A percentile compares a stretch with the other conserved stretches of the same genome.
Evolutionary conservation across 1,284 basidiomycete species (phyloP).

Genomic region (Ustilago esculenta): DNA sequence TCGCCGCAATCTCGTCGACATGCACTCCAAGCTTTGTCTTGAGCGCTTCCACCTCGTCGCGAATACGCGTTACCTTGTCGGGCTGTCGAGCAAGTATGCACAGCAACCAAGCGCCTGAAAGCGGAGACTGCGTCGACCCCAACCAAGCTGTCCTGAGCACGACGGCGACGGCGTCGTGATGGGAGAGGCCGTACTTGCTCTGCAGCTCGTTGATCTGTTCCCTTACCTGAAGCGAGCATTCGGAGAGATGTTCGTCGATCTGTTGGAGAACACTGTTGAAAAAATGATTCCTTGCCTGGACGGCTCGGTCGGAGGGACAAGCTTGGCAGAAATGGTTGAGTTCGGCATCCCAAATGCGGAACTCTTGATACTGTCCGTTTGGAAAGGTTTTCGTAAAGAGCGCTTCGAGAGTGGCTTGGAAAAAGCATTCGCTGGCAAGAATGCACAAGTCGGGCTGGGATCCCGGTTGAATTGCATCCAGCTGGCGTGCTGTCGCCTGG

Average conservation of each 20-base stretch:
- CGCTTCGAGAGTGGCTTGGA: constrained; percentile 22
- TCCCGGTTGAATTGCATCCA: neutral
- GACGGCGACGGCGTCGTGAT: constrained; percentile 10
- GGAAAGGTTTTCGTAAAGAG: constrained; percentile 13
- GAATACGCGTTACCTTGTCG: neutral
- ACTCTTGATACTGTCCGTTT: constrained; percentile 5
- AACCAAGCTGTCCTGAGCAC: constrained; percentile 17
- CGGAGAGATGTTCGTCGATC: constrained; percentile 3
- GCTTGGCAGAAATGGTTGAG: constrained; percentile 7
- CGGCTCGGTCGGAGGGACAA: neutral
- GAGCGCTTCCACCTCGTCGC: neutral
- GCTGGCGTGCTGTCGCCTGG: neutral
- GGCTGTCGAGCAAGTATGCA: constrained; percentile 13
- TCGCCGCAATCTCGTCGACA: neutral
- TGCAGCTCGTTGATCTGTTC: constrained; percentile 8
- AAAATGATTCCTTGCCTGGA: constrained; percentile 5
- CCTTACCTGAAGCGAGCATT: constrained; percentile 17
- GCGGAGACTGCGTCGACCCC: constrained; percentile 12
- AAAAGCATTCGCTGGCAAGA: neutral
- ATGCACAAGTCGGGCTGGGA: neutral
- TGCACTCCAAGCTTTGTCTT: neutral
- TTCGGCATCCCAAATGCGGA: constrained; percentile 12
- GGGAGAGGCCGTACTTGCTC: neutral
- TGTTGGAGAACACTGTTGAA: constrained; percentile 3
- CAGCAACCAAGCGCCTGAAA: constrained; percentile 14